A percentile compares a stretch with the other conserved stretches of the same genome.
phyloP scores from a whole-genome alignment of 139 green algal species.

The Klebsormidium nitens region DNA sequence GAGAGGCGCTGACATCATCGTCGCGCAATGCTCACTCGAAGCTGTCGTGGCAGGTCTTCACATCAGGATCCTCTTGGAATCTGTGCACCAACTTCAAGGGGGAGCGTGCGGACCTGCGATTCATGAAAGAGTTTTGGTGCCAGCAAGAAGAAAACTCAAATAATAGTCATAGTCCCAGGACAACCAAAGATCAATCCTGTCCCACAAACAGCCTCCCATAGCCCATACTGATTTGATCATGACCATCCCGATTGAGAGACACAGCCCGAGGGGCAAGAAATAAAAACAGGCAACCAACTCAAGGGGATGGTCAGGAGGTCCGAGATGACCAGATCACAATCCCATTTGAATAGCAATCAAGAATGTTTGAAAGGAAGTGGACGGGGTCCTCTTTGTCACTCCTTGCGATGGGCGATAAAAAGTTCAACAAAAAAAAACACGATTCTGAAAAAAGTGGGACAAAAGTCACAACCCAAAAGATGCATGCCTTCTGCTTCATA shows the following conservation, averaged over 20 bases:
- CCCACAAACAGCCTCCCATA: neutral
- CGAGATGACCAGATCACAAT: no score
- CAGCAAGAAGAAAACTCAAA: neutral
- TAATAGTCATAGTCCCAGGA: neutral
- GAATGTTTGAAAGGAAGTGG: no score
- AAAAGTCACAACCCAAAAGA: no score
- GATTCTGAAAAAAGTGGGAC: no score
- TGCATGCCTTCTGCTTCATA: no score
- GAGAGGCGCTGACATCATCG: neutral
- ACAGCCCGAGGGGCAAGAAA: neutral
- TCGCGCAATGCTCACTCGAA: constrained; percentile 55
- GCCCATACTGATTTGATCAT: neutral
- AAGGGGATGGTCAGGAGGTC: no score
- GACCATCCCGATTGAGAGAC: neutral
- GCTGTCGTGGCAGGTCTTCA: constrained; percentile 87
- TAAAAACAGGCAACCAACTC: no score
- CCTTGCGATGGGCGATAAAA: no score
- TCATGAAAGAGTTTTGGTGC: neutral
- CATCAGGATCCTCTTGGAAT: constrained; percentile 63
- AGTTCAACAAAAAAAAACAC: no score
- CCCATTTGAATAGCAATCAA: no score
- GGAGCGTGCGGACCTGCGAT: constrained; percentile 34
- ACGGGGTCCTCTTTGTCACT: no score
- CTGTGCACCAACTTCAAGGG: constrained; percentile 67
- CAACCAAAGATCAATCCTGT: neutral